Conservation (phyloP, 1,139 yeast genomes). For the Yamadazyma aaseri region DNA sequence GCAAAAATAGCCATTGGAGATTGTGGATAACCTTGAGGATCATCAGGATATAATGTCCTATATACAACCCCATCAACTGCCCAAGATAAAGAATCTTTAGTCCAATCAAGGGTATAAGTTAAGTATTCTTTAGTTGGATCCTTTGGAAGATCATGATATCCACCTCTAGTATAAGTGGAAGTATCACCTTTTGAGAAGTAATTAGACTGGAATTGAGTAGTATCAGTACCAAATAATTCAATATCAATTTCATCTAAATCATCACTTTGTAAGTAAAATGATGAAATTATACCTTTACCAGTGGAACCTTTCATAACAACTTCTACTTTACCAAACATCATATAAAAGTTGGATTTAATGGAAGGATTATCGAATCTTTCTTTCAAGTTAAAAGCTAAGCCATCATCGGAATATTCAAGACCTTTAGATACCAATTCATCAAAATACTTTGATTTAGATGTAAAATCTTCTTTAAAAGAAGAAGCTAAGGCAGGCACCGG, state of each 20-base stretch:
- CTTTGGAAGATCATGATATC: constrained; percentile 50
- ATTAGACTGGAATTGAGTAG: constrained; percentile 72
- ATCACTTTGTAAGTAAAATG: constrained; percentile 80
- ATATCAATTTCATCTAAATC: constrained; percentile 85
- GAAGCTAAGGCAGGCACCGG: constrained; percentile 57
- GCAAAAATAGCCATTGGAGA: constrained; percentile 70
- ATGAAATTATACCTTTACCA: constrained; percentile 76
- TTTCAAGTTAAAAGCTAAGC: constrained; percentile 58
- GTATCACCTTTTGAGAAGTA: constrained; percentile 80
- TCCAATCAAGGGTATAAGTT: constrained; percentile 85
- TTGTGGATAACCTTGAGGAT: constrained; percentile 70
- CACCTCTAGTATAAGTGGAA: constrained; percentile 76
- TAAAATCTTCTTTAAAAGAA: constrained; percentile 51
- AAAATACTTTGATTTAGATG: constrained; percentile 40
- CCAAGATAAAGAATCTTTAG: constrained; percentile 58
- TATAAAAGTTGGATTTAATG: constrained; percentile 69
- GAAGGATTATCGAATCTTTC: constrained; percentile 75
- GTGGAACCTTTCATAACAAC: constrained; percentile 68
- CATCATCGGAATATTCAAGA: constrained; percentile 31
- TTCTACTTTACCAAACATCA: constrained; percentile 85
- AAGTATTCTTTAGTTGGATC: constrained; percentile 58
- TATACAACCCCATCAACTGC: constrained; percentile 58
- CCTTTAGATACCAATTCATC: constrained; percentile 27
- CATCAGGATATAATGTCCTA: constrained; percentile 54
- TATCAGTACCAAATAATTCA: constrained; percentile 82